Evolutionary conservation across 805 yeast genomes (phyloP), one percentile per base, ranked within the genome.

Genomic region (Sungouiella thailandica): DNA sequence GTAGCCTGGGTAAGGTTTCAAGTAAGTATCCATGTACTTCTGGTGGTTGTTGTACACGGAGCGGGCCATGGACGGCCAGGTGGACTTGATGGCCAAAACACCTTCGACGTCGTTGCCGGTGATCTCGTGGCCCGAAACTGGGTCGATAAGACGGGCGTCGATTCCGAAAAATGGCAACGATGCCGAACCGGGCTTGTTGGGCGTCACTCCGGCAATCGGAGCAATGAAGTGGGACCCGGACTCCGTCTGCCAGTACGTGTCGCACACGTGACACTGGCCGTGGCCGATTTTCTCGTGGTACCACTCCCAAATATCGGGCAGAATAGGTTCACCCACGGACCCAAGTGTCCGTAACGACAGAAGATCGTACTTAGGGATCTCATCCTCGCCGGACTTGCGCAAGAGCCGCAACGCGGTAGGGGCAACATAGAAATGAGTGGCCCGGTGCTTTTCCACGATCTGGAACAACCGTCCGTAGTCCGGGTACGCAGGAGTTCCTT

Each of bases 211-310:
- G 31, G 93, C 87, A 39, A 84, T 57, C 39, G 90, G 88, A 25
- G 88, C 74, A 40, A 84, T 75, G 54, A 84, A 65, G 55, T 83
- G 93, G 30, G 89, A 78, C 28, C 93, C 93, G 11, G 86, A 76
- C 61, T 84, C 95, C 3, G 95, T 84, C 68, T 83, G 89, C 94
- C 94, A 84, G 69, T 83, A 83, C 23, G 95, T 84, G 61, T 84
- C 95, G 51, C 81, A 70, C 42, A 84, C 76, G 55, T 83, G 81
- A 50, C 83, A 75, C 57, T 80, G 66, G 34, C 76, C 73, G 54
- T 76, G 74, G 50, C 90, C 93, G 49, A 83, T 75, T 47, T 72
- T 68, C 44, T 79, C 81, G 53, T 76, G 74, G 58, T 81, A 83
- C 93, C 93, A 83, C 55, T 82, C 87, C 93, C 93, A 83, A 42